A percentile compares a stretch with the other conserved stretches of the same genome.
phyloP scores from a whole-genome alignment of 1,139 yeast species.

The Sugiyamaella pinicola region DNA sequence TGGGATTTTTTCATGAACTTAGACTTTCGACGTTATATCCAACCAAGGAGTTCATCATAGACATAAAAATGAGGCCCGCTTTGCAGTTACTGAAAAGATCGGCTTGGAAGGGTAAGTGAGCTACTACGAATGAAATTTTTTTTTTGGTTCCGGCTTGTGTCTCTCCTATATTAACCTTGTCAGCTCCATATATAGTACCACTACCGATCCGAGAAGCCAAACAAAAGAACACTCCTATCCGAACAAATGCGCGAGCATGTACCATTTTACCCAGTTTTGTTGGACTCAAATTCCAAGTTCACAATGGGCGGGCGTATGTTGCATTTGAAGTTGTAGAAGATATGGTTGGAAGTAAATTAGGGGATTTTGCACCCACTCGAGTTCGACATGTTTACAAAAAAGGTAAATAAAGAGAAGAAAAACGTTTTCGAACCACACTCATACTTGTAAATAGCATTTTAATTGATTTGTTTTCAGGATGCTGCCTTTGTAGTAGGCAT shows the following conservation, averaged over 20 bases:
- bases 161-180: constrained; percentile 2
- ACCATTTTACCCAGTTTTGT: constrained; percentile 95
- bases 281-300: constrained; percentile 90
- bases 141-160: too few relatives aligned
- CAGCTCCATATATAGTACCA: constrained; percentile 92
- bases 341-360: constrained; percentile 96
- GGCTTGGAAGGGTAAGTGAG: constrained; percentile 66
- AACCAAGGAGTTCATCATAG: too few relatives aligned
- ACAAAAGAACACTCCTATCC: constrained; percentile 76
- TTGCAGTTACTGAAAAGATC: constrained; percentile 62
- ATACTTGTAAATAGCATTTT: not conserved
- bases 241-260: constrained; percentile 93
- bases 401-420: constrained; percentile 34
- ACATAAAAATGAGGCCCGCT: constrained; percentile 57
- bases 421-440: not conserved
- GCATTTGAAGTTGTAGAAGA: constrained; percentile 86
- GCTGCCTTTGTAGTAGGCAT: not conserved
- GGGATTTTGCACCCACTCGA: constrained; percentile 93
- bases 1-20: constrained; percentile 10
- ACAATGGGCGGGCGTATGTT: constrained; percentile 93
- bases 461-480: constrained; percentile 1
- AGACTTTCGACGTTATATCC: too few relatives aligned
- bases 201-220: constrained; percentile 86
- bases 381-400: constrained; percentile 83
- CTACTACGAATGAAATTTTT: not conserved